These are phyloP conservation scores for Pichia norvegensis DNA, from an alignment of 1,139 yeast species.

Conservation along the genomic window DNA sequence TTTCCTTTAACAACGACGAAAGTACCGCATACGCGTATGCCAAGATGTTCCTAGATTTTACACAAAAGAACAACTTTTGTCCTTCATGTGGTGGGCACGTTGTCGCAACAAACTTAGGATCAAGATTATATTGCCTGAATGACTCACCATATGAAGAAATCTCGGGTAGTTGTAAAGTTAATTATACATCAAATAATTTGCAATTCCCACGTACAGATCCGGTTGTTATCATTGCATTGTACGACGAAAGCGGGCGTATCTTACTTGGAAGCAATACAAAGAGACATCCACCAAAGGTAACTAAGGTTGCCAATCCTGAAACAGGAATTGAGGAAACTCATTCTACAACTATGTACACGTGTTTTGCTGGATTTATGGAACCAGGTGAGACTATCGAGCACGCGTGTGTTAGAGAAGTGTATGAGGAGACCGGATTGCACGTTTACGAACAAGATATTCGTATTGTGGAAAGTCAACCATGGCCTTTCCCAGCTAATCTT, in stretches of 20 bases:
- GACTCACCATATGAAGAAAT: slow-evolving; percentile 19
- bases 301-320: slow-evolving; percentile 2
- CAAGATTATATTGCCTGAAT: slow-evolving; percentile 58
- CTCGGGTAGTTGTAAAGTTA: slow-evolving; percentile 45
- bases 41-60: slow-evolving; percentile 82
- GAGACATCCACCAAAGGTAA: slow-evolving; percentile 25
- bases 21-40: slow-evolving; percentile 74
- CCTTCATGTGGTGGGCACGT: slow-evolving; percentile 80
- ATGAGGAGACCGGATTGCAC: slow-evolving; percentile 91
- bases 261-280: slow-evolving; percentile 58
- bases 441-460: slow-evolving; percentile 41
- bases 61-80: slow-evolving; percentile 64
- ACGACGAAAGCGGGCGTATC: slow-evolving; percentile 56
- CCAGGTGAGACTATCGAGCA: slow-evolving; percentile 89
- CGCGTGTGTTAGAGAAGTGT: slow-evolving; percentile 80
- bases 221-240: slow-evolving; percentile 73
- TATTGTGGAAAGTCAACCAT: slow-evolving; percentile 73
- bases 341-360: slow-evolving; percentile 50
- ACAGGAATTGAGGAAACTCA: slow-evolving; percentile 26
- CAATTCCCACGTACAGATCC: slow-evolving; percentile 92
- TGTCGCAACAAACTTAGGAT: slow-evolving; percentile 74
- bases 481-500: slow-evolving; percentile 93
- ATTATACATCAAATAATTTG: slow-evolving; percentile 40
- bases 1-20: slow-evolving; percentile 37
- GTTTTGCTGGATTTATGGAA: slow-evolving; percentile 93